These are phyloP conservation scores for Nepenthes alata DNA, from an alignment of 179 eudicot species.

Conservation along the genomic window DNA sequence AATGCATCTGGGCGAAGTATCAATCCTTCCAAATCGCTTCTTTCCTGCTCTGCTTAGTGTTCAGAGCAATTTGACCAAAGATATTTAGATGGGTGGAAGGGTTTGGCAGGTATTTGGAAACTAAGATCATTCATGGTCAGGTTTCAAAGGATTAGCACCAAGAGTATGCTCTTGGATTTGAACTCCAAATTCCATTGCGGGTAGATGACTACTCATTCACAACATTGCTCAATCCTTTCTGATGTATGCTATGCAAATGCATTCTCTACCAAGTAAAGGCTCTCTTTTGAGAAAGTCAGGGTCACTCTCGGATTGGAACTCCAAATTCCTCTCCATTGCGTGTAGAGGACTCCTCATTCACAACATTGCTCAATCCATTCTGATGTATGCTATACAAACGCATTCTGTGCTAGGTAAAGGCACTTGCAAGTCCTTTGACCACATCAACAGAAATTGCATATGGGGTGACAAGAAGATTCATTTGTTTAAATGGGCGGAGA, in stretches of 20 bases:
- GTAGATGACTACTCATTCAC: background rate
- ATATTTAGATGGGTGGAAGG: too few relatives aligned
- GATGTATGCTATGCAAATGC: background rate
- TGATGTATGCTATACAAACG: background rate
- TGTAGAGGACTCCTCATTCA: background rate
- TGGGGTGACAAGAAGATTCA: background rate
- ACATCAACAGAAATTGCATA: background rate
- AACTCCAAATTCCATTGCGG: background rate
- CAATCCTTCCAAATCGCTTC: background rate
- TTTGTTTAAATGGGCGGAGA: background rate
- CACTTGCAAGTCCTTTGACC: background rate
- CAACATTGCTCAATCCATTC: background rate
- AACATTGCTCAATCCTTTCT: background rate
- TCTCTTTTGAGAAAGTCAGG: background rate
- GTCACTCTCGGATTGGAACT: background rate
- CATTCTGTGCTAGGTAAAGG: background rate
- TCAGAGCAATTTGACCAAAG: too few relatives aligned
- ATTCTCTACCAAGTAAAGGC: background rate
- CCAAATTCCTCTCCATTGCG: background rate
- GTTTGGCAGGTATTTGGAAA: background rate
- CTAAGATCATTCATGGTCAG: background rate
- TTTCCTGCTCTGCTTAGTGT: background rate
- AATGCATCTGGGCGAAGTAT: background rate
- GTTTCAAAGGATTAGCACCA: too few relatives aligned
- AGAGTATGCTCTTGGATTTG: background rate